Evolutionary conservation across 2,329 filamentous ascomycete genomes (phyloP), one percentile per base, ranked within the genome.

Genomic region (Oidium heveae): DNA sequence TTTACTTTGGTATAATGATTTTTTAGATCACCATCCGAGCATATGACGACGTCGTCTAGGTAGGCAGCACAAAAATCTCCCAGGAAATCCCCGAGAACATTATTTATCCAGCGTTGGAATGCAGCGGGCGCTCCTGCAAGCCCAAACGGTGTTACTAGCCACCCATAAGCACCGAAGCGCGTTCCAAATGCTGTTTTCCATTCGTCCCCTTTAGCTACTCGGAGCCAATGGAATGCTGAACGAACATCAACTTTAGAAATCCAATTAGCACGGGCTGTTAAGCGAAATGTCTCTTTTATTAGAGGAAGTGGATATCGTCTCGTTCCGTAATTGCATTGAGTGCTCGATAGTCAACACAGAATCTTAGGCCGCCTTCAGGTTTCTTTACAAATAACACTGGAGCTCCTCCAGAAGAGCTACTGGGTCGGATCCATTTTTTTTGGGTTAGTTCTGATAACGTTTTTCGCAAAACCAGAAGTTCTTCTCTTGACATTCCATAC

Each of bases 291-390:
- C n/a, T 49, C 46, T 24, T 18, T n/a, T 7, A 36, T 51, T 8
- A 51, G 13, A 10, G 47, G 28, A 9, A 51, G 28, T n/a, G 28
- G 28, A n/a, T 51, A 56, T 33, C 44, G 18, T 56, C 47, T 13
- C 34, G 41, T 22, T 50, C 47, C 2, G 53, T 54, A 7, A 54
- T 34, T 7, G 33, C 47, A 33, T 56, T 56, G 10, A 56, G 37
- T 12, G n/a, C 46, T 18, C 55, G 10, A 20, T 56, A 52, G 18
- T 56, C 52, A 10, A 51, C 13, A 28, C 54, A 55, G 16, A 55
- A 53, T 9, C 37, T 10, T 7, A 55, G 54, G 6, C 54, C 49
- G 5, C 49, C 49, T 44, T 4, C 46, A 2, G 22, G 22, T 28
- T 49, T 32, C 22, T 49, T 49, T 15, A 49, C 16, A 16, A 49